Conservation (phyloP, 2,329 filamentous ascomycete genomes). For the Sphaerulina populicola region DNA sequence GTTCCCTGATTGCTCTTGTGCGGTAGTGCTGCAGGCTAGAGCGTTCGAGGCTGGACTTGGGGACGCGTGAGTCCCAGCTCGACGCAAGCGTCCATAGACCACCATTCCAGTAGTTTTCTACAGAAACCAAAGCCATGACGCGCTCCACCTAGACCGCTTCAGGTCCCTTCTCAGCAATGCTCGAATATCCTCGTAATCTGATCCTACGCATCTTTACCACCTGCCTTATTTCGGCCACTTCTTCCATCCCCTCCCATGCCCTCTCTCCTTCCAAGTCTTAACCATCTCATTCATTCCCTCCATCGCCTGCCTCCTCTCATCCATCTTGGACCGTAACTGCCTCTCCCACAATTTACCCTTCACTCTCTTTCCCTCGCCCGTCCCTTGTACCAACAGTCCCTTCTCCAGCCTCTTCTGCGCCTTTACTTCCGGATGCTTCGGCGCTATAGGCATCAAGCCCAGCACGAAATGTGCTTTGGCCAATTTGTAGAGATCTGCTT, state of each 20-base stretch:
- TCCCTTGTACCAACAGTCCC: slow-evolving; percentile 80
- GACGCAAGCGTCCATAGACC: too few species aligned
- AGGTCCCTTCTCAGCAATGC: too few species aligned
- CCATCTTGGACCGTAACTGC: slow-evolving; percentile 71
- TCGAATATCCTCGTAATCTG: too few species aligned
- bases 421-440: slow-evolving; percentile 48
- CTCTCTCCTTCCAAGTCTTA: slow-evolving; percentile 85
- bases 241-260: slow-evolving; percentile 66
- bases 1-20: too few species aligned
- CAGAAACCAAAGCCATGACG: too few species aligned
- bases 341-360: slow-evolving; percentile 95
- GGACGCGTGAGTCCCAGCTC: too few species aligned
- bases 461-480: slow-evolving; percentile 51
- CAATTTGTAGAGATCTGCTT: slow-evolving; percentile 85
- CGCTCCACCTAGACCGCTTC: too few species aligned
- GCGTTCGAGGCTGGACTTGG: too few species aligned
- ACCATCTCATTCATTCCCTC: slow-evolving; percentile 89
- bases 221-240: slow-evolving; percentile 52
- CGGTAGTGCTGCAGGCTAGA: too few species aligned
- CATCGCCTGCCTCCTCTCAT: slow-evolving; percentile 86
- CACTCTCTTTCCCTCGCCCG: slow-evolving; percentile 74
- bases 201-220: too few species aligned
- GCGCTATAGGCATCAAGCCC: slow-evolving; percentile 29
- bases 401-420: slow-evolving; percentile 66
- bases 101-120: too few species aligned